These are phyloP conservation scores for Amaranthus cruentus DNA, from an alignment of 148 eudicot genomes.

Conservation along the genomic window DNA sequence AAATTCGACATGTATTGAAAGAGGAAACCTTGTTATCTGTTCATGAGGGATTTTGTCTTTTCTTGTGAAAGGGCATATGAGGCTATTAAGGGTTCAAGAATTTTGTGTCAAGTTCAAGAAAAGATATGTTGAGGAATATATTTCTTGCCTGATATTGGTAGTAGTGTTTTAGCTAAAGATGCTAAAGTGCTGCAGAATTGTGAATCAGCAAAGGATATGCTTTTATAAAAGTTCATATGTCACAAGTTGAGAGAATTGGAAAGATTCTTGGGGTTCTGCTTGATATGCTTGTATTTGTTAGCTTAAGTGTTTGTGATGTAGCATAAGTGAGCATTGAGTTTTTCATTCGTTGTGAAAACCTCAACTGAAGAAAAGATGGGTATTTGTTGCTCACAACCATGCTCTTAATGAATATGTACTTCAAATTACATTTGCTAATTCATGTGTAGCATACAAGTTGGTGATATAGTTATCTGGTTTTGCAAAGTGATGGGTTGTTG, in stretches of 20 bases:
- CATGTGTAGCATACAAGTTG: not conserved
- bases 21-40: slow-evolving; percentile 5
- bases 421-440: not conserved
- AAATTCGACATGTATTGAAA: slow-evolving; percentile 3
- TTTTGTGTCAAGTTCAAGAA: not conserved
- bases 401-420: not conserved
- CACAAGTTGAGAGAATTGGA: not conserved
- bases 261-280: not conserved
- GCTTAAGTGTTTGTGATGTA: not conserved
- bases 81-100: not conserved
- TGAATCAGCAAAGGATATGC: too few species aligned
- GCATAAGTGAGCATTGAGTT: not conserved
- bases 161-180: not conserved
- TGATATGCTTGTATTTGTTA: not conserved
- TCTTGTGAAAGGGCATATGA: slow-evolving; percentile 1
- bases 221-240: too few species aligned
- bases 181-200: not conserved
- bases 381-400: not conserved
- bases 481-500: too few species aligned
- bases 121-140: not conserved
- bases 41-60: not conserved
- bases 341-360: not conserved
- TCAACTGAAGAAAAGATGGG: not conserved
- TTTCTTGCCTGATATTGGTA: not conserved
- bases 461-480: too few species aligned